Base-by-base conservation (phyloP, 768 basidiomycete genomes). In the Pulveroboletus sp. region DNA sequence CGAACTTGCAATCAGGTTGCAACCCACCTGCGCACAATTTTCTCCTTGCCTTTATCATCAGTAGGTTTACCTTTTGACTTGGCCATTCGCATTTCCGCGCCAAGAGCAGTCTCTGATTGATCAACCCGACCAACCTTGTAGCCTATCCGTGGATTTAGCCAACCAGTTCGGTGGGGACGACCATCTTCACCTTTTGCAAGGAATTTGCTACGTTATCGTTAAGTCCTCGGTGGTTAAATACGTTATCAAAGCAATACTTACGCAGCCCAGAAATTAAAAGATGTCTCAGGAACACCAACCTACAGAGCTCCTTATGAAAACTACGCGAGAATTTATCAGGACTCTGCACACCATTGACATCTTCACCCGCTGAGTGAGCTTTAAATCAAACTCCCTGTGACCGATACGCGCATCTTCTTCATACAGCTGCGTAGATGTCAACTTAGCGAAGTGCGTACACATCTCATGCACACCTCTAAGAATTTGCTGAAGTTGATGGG, bases 91-190 rank as follows among this genome's bases (percentile, higher is more conserved):
- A 98, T 95, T 68, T 98, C 95, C 18, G 91, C 92, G 21, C 95
- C 96, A 10, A 99, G 83, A 0, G 93, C 93, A 0, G 96, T 99
- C 72, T 99, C 96, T 1, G 86, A 83, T 68, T 99, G 96, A 62
- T 97, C 95, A 15, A 99, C 96, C 11, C 90, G 84, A 7, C 96
- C 96, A 46, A 99, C 91, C 69, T 94, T 94, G 71, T 93, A 88
- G 0, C 91, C 89, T 87, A 24, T 8, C 9, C 8, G 2, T 33
- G 4, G 8, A 42, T 51, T 40, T 14, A 58, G 43, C 13, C 15
- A 35, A 37, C 1, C 6, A 8, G 0, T 21, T 15, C 1, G 5
- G 30, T 6, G 8, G 27, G 15, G 17, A 31, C 1, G 15, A 15
- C 10, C 24, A 1, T 42, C 15, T 32, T 53, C 27, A 65, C 62